Conservation (phyloP, 148 eudicot genomes). For the Dysphania ambrosioides region DNA sequence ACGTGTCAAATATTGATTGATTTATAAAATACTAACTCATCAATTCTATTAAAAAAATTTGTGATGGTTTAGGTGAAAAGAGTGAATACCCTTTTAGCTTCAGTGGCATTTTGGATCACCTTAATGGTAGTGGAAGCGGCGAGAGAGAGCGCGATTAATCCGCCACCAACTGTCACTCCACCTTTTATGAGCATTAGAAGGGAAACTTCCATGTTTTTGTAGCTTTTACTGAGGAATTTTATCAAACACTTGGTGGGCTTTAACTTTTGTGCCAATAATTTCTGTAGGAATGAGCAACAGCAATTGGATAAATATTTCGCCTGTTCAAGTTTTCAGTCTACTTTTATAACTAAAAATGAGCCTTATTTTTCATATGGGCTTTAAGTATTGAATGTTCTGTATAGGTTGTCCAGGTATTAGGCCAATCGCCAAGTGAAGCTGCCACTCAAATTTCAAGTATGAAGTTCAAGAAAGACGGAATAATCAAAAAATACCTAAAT, state of each 20-base stretch:
- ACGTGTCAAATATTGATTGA: too few species aligned
- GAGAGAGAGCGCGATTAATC: conserved; percentile 32
- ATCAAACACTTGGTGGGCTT: conserved; percentile 35
- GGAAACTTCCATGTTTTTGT: conserved; percentile 23
- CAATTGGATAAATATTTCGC: neutral
- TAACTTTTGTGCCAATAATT: neutral
- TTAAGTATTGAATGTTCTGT: too few species aligned
- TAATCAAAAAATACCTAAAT: too few species aligned
- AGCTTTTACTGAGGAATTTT: conserved; percentile 25
- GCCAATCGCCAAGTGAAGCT: too few species aligned
- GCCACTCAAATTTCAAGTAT: too few species aligned
- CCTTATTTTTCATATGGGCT: too few species aligned
- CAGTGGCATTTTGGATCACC: conserved; percentile 27
- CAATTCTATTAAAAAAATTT: too few species aligned
- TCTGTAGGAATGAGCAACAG: neutral
- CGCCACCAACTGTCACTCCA: conserved; percentile 35
- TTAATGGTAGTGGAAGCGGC: conserved; percentile 36
- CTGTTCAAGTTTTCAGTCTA: neutral
- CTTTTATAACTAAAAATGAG: too few species aligned
- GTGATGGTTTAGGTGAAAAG: neutral
- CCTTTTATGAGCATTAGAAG: conserved; percentile 24
- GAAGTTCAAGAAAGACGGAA: too few species aligned
- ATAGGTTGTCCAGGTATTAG: too few species aligned
- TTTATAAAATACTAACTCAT: too few species aligned
- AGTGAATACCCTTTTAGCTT: conserved; percentile 32